Evolutionary conservation across 495 filamentous ascomycete species (phyloP), one percentile per base, ranked within the genome.

Genomic region (Penicillium herquei): DNA sequence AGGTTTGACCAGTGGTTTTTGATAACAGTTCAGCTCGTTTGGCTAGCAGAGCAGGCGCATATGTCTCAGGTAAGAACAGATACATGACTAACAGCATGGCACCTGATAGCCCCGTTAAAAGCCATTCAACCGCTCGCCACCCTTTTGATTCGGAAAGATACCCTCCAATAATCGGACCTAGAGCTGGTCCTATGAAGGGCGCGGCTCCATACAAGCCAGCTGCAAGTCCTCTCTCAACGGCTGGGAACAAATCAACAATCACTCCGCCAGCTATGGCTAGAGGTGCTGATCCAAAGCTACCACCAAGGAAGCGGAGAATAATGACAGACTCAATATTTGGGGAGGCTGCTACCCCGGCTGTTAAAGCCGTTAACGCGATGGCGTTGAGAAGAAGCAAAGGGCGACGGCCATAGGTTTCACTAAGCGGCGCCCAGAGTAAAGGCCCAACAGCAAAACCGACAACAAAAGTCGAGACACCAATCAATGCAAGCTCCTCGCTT

Each of bases 201-300:
- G 69, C 69, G 42, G 66, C 65, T 12, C 76, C 76, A 72, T 79
- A 82, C 7, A 77, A 33, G 16, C 66, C 72, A 72, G 74, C 75
- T 44, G 77, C 73, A 55, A 78, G 77, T 11, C 78, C 79, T 6
- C 81, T 76, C 52, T 78, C 64, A 0, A 79, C 54, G 0, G 81
- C 75, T 35, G 21, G 21, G 4, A 26, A 26, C 21, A 26, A 26
- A 4, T 26, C 21, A 26, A 26, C 21, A 26, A 26, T 26, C 21
- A 78, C 69, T 6, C 79, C 81, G 0, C 76, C 76, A 2, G 21
- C 21, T 26, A 26, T 26, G 21, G 21, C 21, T 26, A 26, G 21
- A 26, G 21, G 21, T 4, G 21, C 21, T 4, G 21, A 26, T 26
- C 21, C 21, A 26, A 26, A 26, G 21, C 21, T 26, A 4, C 21